Base-by-base conservation (phyloP, 495 filamentous ascomycete species). In the Astrocystis sublimbata region DNA sequence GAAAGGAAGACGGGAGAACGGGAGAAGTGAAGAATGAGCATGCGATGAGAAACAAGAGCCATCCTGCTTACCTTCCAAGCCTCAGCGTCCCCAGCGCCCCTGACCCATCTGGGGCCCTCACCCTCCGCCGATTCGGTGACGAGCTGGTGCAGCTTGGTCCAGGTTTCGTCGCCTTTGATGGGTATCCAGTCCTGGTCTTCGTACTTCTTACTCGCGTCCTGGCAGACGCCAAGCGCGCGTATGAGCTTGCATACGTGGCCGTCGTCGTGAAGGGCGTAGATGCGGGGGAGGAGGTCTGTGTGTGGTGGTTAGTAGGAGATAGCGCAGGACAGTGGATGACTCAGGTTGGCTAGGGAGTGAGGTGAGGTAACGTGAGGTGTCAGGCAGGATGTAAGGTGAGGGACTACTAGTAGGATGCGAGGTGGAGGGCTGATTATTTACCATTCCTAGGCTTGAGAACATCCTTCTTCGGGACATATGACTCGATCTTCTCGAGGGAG, bases 211-310 rank as follows among this genome's bases (percentile, higher is more conserved):
- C 68, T 69, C 6, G 69, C 36, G 8, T 72, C 60, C 47, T 70
- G 64, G 59, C 73, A 76, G 33, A 78, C 42, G 49, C 85, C 77
- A 12, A 92, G 65, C 3, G 92, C 89, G 30, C 93, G 76, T 19
- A 85, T 78, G 5, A 94, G 71, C 73, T 97, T 96, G 51, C 84
- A 74, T 24, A 84, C 72, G 72, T 97, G 92, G 0, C 92, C 92
- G 72, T 96, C 91, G 65, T 96, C 93, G 1, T 79, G 66, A 40
- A 85, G 77, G 17, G 61, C 59, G 38, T 79, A 75, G 9, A 87
- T 75, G 5, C 85, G 77, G 9, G 79, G 66, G 49, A 90, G 80
- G 19, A 93, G 71, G 2, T 79, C 76, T 41, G 76, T n/a, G 46
- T 6, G 2, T 23, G 1, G 30, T 26, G 28, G 30, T 35, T 51